Evolutionary conservation across 1,284 basidiomycete species (phyloP).

Genomic region (Veloporphyrellus conicus): DNA sequence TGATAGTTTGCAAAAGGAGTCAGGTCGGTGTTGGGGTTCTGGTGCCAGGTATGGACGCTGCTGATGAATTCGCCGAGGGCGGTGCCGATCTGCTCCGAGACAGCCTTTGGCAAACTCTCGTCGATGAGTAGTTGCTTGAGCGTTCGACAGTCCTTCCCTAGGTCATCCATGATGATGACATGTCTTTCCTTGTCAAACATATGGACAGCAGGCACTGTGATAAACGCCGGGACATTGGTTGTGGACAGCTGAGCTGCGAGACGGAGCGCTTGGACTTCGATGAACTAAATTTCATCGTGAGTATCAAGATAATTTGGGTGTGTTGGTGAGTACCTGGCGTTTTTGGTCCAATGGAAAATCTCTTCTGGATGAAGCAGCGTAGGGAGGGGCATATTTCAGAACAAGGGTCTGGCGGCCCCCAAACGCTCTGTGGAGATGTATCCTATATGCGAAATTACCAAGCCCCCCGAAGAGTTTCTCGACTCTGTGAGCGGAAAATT

Average conservation of each 20-base stretch:
- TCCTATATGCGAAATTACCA: constrained; percentile 52
- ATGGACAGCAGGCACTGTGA: constrained; percentile 47
- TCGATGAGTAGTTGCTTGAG: constrained; percentile 50
- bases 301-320: neutral
- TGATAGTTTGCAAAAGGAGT: constrained; percentile 40
- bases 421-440: constrained; percentile 39
- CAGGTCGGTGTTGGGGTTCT: constrained; percentile 29
- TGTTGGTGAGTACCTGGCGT: constrained; percentile 46
- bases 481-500: constrained; percentile 36
- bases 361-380: constrained; percentile 26
- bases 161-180: constrained; percentile 60
- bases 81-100: constrained; percentile 45
- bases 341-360: constrained; percentile 40
- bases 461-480: constrained; percentile 45
- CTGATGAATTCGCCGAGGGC: constrained; percentile 39
- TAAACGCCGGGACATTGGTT: constrained; percentile 30
- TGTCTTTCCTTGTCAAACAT: constrained; percentile 46
- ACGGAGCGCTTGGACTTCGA: constrained; percentile 50
- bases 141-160: constrained; percentile 39
- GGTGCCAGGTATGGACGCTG: constrained; percentile 44
- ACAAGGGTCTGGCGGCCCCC: constrained; percentile 44
- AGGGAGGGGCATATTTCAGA: constrained; percentile 54
- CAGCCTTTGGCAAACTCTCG: constrained; percentile 30
- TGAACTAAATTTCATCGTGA: constrained; percentile 33
- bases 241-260: constrained; percentile 35